phyloP scores from a whole-genome alignment of 768 basidiomycete genomes.

The Psilocybe subaeruginosa region DNA sequence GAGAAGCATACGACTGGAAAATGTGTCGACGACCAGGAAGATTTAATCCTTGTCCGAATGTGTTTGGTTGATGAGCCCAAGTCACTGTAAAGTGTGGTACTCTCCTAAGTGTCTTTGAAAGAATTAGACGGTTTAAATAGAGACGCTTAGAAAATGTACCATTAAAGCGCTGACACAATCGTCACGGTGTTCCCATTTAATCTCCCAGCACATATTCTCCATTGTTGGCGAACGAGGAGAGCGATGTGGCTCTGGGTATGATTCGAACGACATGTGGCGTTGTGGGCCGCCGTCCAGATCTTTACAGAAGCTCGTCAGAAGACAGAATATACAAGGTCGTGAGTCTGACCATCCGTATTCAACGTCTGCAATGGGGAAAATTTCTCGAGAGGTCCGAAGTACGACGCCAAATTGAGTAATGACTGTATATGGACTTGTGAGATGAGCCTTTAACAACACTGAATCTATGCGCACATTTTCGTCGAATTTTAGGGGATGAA shows the following conservation, averaged over 20 bases:
- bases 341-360: constrained; percentile 1
- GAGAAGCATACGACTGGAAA: constrained; percentile 31
- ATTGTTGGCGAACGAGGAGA: constrained; percentile 55
- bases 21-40: constrained; percentile 9
- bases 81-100: constrained; percentile 76
- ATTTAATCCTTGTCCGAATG: constrained; percentile 8
- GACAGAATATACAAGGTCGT: background rate
- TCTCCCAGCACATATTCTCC: constrained; percentile 69
- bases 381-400: constrained; percentile 68
- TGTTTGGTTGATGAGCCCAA: constrained; percentile 71
- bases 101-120: constrained; percentile 63
- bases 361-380: constrained; percentile 40
- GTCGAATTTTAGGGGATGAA: constrained; percentile 63
- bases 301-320: background rate
- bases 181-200: constrained; percentile 80
- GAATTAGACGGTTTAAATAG: constrained; percentile 1
- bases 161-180: constrained; percentile 74
- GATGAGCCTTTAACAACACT: background rate
- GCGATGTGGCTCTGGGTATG: constrained; percentile 58
- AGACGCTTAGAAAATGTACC: constrained; percentile 40
- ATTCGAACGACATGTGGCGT: background rate
- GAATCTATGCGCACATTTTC: constrained; percentile 46
- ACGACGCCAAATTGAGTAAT: constrained; percentile 50
- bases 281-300: background rate
- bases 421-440: constrained; percentile 36